A percentile compares a stretch with the other conserved stretches of the same genome.
phyloP scores from a whole-genome alignment of 1,139 yeast species.

The Hyphopichia fennica region DNA sequence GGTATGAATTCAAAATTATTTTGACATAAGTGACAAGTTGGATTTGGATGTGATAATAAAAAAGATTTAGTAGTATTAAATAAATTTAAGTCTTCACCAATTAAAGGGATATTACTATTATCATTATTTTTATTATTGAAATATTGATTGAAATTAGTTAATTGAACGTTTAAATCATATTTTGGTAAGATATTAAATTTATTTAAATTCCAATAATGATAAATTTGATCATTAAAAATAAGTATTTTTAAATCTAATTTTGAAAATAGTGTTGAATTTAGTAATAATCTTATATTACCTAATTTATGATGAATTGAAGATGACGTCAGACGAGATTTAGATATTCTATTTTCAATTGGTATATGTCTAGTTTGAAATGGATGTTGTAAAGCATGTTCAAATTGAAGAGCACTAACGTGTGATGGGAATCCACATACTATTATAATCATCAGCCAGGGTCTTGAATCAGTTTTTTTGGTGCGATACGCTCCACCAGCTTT shows the following conservation, averaged over 20 bases:
- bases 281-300: constrained; percentile 50
- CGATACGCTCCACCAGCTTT: constrained; percentile 64
- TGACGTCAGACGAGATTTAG: constrained; percentile 27
- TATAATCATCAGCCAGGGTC: constrained; percentile 75
- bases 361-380: constrained; percentile 65
- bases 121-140: not conserved
- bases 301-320: constrained; percentile 47
- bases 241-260: constrained; percentile 40
- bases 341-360: constrained; percentile 24
- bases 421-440: constrained; percentile 72
- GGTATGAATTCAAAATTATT: constrained; percentile 29
- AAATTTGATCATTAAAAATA: constrained; percentile 31
- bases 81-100: constrained; percentile 3
- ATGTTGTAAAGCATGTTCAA: constrained; percentile 81
- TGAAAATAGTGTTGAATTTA: constrained; percentile 41
- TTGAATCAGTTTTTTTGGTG: constrained; percentile 52
- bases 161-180: not conserved
- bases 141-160: not conserved
- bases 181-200: constrained; percentile 20
- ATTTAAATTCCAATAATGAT: constrained; percentile 27
- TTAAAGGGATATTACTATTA: not conserved
- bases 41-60: constrained; percentile 3
- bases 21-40: constrained; percentile 29
- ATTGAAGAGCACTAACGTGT: constrained; percentile 68
- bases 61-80: constrained; percentile 16